Evolutionary conservation across 805 yeast species (phyloP).

Genomic region (Pichia californica): DNA sequence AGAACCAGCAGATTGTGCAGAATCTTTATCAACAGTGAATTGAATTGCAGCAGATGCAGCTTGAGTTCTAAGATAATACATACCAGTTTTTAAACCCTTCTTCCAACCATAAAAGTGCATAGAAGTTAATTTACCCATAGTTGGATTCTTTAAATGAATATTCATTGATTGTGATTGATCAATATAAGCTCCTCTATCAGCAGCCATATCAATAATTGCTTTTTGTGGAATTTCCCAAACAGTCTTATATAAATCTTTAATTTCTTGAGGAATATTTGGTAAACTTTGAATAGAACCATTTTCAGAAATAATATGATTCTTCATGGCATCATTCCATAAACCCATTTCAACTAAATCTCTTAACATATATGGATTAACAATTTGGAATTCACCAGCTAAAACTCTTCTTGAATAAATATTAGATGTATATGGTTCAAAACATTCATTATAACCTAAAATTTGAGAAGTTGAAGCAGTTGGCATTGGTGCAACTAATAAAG

Average conservation of each 20-base stretch:
- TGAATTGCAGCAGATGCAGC: slow-evolving; percentile 98
- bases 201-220: slow-evolving; percentile 56
- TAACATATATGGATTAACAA: slow-evolving; percentile 53
- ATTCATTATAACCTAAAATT: slow-evolving; percentile 55
- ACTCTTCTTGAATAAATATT: slow-evolving; percentile 59
- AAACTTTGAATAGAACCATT: slow-evolving; percentile 54
- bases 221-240: slow-evolving; percentile 60
- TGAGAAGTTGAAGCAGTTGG: slow-evolving; percentile 63
- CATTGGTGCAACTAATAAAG: slow-evolving; percentile 59
- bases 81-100: slow-evolving; percentile 97
- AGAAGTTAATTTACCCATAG: slow-evolving; percentile 94
- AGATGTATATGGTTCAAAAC: slow-evolving; percentile 59
- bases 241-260: slow-evolving; percentile 50
- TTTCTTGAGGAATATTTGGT: slow-evolving; percentile 47
- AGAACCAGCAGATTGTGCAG: slow-evolving; percentile 26
- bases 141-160: slow-evolving; percentile 85
- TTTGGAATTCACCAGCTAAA: slow-evolving; percentile 58
- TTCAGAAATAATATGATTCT: slow-evolving; percentile 47
- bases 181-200: slow-evolving; percentile 72
- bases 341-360: slow-evolving; percentile 54
- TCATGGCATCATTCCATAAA: slow-evolving; percentile 52
- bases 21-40: slow-evolving; percentile 65
- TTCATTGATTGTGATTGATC: slow-evolving; percentile 94
- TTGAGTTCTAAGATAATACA: slow-evolving; percentile 97
- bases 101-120: slow-evolving; percentile 99